phyloP scores from a whole-genome alignment of 331 rosid genomes.

The Acacia pycnantha region DNA sequence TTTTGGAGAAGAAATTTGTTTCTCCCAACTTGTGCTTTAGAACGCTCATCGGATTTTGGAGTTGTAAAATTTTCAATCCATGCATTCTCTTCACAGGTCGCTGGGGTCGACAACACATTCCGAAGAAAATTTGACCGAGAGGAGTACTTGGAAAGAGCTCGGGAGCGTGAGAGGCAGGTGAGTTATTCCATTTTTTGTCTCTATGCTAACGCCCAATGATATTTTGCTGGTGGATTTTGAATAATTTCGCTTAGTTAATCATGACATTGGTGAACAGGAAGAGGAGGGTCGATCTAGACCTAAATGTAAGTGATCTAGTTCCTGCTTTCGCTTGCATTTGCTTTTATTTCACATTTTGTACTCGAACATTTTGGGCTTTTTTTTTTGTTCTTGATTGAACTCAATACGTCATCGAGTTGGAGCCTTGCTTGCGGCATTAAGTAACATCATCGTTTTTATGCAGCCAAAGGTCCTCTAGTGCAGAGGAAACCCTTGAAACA shows the following conservation, averaged over 20 bases:
- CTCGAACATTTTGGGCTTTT: background rate
- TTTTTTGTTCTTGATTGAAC: background rate
- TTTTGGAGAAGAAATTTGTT: background rate
- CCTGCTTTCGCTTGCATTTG: background rate
- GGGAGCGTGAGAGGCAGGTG: slow-evolving; percentile 91
- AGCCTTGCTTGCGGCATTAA: background rate
- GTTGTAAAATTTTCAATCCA: background rate
- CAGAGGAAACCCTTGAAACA: slow-evolving; percentile 96
- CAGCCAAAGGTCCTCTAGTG: slow-evolving; percentile 83
- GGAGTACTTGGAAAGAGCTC: slow-evolving; percentile 88
- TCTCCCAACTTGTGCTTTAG: background rate
- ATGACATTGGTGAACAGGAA: slow-evolving; percentile 50
- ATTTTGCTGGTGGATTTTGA: background rate
- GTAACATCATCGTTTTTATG: slow-evolving; percentile 16
- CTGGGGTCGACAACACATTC: slow-evolving; percentile 86
- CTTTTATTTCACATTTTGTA: background rate
- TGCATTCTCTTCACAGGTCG: slow-evolving; percentile 30
- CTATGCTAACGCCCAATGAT: background rate
- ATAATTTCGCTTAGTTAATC: slow-evolving; percentile 15
- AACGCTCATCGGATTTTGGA: background rate
- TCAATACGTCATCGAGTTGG: background rate
- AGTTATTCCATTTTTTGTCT: background rate
- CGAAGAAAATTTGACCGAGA: slow-evolving; percentile 96
- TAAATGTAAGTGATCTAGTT: slow-evolving; percentile 48
- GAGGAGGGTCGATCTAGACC: slow-evolving; percentile 54